A percentile compares a stretch with the other conserved stretches of the same genome.
Evolutionary conservation across 495 filamentous ascomycete species (phyloP).

Genomic region (Physcia stellaris): DNA sequence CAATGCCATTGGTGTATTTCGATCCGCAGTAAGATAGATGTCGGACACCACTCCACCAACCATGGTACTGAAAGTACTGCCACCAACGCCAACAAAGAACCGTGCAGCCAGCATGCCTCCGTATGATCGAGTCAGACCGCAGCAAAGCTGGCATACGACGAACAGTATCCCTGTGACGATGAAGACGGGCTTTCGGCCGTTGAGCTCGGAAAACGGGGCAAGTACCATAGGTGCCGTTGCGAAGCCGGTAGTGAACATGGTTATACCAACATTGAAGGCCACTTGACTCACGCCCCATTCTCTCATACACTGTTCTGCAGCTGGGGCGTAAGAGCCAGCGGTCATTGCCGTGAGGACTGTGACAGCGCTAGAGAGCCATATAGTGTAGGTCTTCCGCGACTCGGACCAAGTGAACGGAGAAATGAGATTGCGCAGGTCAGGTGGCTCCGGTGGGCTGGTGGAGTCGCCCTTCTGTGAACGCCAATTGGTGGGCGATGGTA

Average conservation of each 20-base stretch:
- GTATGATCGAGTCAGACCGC: constrained; percentile 57
- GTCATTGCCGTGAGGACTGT: constrained; percentile 71
- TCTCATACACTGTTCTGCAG: constrained; percentile 43
- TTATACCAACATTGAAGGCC: constrained; percentile 63
- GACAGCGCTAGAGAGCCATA: constrained; percentile 60
- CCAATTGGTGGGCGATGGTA: constrained; percentile 43
- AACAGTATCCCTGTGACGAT: constrained; percentile 58
- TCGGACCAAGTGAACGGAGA: constrained; percentile 65
- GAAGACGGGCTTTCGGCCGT: constrained; percentile 72
- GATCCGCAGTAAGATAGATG: constrained; percentile 63
- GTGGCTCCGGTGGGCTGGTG: constrained; percentile 35
- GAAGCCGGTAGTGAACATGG: constrained; percentile 73
- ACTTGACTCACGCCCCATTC: constrained; percentile 50
- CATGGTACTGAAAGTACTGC: constrained; percentile 79
- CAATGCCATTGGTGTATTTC: constrained; percentile 84
- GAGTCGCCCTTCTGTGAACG: constrained; percentile 20
- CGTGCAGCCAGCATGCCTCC: constrained; percentile 65
- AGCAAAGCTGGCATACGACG: constrained; percentile 54
- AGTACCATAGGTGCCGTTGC: constrained; percentile 78
- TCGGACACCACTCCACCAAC: constrained; percentile 86
- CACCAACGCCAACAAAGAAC: constrained; percentile 62
- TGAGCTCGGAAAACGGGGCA: constrained; percentile 81
- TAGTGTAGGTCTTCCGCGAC: constrained; percentile 54
- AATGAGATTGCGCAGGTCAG: constrained; percentile 51
- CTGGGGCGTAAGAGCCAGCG: constrained; percentile 66